A percentile compares a stretch with the other conserved stretches of the same genome.
phyloP scores from a whole-genome alignment of 2,329 filamentous ascomycete genomes.

The Penicillium sp. region DNA sequence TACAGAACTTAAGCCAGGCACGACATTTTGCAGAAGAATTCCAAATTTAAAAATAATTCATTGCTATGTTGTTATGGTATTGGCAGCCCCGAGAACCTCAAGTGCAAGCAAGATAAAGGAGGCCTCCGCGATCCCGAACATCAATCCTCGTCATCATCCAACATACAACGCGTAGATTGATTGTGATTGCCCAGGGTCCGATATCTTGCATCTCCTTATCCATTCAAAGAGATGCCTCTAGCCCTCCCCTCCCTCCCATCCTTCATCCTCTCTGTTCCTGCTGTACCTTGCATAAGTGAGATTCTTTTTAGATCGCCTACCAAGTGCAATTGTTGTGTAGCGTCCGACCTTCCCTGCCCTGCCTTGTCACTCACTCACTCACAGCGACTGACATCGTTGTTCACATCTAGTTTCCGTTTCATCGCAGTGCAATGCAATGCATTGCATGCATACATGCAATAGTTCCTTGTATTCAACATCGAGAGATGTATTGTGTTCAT shows the following conservation, averaged over 20 bases:
- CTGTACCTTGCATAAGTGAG: not conserved
- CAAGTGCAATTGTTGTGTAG: not conserved
- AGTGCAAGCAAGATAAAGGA: not conserved
- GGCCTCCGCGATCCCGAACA: not conserved
- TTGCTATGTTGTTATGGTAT: not conserved
- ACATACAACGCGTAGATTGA: not conserved
- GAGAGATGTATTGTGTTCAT: not conserved
- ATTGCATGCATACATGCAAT: not conserved
- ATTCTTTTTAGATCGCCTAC: not conserved
- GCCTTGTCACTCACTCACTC: not conserved
- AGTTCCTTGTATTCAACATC: not conserved
- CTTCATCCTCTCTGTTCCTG: not conserved
- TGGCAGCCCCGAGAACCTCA: not conserved
- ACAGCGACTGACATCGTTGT: not conserved
- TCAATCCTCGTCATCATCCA: not conserved
- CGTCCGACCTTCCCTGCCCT: too few species aligned
- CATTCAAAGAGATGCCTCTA: not conserved
- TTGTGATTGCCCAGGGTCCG: too few species aligned
- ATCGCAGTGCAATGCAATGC: not conserved
- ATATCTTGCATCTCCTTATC: not conserved
- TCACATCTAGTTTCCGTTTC: too few species aligned
- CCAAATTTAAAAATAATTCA: not conserved
- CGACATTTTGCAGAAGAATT: not conserved
- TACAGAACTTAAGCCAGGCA: not conserved
- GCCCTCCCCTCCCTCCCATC: not conserved